Evolutionary conservation across 192 early-diverging fungal genomes (phyloP).

Genomic region (Backusella sp.): DNA sequence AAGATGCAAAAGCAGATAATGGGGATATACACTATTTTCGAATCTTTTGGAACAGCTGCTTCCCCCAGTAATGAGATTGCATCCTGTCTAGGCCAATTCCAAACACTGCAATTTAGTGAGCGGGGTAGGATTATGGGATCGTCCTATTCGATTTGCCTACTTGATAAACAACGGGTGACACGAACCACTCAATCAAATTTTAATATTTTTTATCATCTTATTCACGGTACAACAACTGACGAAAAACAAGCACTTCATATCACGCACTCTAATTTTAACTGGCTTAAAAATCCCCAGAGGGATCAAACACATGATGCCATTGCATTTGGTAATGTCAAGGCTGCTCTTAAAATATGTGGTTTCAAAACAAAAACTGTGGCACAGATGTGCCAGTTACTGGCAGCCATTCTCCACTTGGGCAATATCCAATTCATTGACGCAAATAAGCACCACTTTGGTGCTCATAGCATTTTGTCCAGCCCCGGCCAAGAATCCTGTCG

Average conservation of each 20-base stretch:
- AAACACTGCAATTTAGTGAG: conserved; percentile 89
- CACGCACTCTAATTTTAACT: conserved; percentile 53
- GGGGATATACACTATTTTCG: conserved; percentile 67
- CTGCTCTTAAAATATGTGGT: conserved; percentile 59
- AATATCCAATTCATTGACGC: conserved; percentile 80
- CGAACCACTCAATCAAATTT: conserved; percentile 62
- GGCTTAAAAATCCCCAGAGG: conserved; percentile 37
- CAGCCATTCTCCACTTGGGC: conserved; percentile 89
- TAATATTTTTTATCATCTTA: conserved; percentile 81
- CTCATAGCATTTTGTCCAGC: neutral
- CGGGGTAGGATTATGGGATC: conserved; percentile 79
- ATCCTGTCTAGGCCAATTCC: conserved; percentile 77
- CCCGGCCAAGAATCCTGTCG: conserved; percentile 54
- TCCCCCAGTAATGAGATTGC: conserved; percentile 64
- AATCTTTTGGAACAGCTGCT: conserved; percentile 76
- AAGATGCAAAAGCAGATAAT: conserved; percentile 70
- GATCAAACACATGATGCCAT: conserved; percentile 44
- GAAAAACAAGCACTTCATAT: conserved; percentile 69
- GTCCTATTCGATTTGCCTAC: conserved; percentile 70
- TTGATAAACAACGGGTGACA: conserved; percentile 64
- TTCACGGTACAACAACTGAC: conserved; percentile 72
- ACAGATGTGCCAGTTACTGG: conserved; percentile 80
- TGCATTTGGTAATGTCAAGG: conserved; percentile 64
- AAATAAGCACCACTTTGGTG: conserved; percentile 36
- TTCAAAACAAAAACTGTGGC: conserved; percentile 66